phyloP scores from a whole-genome alignment of 2,329 filamentous ascomycete genomes.

The Cylindrodendrum hubeiense region DNA sequence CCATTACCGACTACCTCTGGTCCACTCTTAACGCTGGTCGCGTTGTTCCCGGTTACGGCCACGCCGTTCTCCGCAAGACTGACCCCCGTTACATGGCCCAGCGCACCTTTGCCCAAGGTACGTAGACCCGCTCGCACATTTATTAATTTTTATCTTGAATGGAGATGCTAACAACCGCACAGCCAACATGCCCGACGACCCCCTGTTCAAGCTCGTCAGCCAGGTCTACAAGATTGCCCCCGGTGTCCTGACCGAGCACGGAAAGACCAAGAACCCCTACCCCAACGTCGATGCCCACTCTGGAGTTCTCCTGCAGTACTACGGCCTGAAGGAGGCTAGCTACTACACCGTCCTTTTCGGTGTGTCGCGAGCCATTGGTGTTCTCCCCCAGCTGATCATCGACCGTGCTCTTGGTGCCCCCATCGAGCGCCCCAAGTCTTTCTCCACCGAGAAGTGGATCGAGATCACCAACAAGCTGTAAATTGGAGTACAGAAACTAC shows the following conservation, averaged over 20 bases:
- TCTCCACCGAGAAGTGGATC: constrained; percentile 96
- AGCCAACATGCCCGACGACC: constrained; percentile 93
- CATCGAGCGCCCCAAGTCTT: constrained; percentile 98
- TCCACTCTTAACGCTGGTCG: constrained; percentile 94
- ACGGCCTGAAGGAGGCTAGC: constrained; percentile 97
- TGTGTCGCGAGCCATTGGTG: constrained; percentile 97
- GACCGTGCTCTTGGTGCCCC: constrained; percentile 97
- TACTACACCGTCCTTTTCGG: constrained; percentile 99
- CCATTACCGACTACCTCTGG: constrained; percentile 99
- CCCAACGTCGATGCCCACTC: constrained; percentile 99
- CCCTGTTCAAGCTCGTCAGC: constrained; percentile 99
- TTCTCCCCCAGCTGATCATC: constrained; percentile 99
- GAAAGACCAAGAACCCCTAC: constrained; percentile 99
- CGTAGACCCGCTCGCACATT: constrained; percentile 28
- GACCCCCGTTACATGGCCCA: constrained; percentile 99
- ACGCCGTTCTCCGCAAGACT: constrained; percentile 99
- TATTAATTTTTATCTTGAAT: neutral
- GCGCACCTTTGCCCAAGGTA: constrained; percentile 89
- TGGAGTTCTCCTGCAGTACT: constrained; percentile 99
- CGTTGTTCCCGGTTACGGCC: constrained; percentile 97
- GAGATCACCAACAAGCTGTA: constrained; percentile 95
- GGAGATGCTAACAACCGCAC: constrained; percentile 45
- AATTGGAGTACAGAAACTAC: constrained; percentile 31
- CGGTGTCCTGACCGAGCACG: constrained; percentile 97
- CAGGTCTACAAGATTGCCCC: constrained; percentile 99